phyloP scores from a whole-genome alignment of 2,329 filamentous ascomycete species.

The Gnomoniopsis smithogilvyi region DNA sequence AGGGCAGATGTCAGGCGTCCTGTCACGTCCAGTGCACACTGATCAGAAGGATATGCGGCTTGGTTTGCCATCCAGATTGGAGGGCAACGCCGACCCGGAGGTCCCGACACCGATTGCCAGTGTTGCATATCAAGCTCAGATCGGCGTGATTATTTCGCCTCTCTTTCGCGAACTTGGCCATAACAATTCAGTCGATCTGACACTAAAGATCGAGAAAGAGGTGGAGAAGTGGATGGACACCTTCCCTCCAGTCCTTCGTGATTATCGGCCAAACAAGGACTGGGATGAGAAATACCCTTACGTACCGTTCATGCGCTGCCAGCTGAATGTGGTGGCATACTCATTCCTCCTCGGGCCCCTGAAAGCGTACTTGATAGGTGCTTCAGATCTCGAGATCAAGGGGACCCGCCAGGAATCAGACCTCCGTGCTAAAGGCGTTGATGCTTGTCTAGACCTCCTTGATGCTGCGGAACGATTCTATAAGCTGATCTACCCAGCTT shows the following conservation, averaged over 20 bases:
- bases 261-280: conserved; percentile 20
- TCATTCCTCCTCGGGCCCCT: conserved; percentile 22
- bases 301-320: conserved; percentile 25
- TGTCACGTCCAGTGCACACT: background rate
- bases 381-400: conserved; percentile 18
- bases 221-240: conserved; percentile 17
- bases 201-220: conserved; percentile 16
- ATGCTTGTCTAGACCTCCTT: conserved; percentile 21
- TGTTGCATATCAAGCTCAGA: conserved; percentile 1
- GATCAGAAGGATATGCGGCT: background rate
- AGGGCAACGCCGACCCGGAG: background rate
- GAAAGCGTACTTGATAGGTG: conserved; percentile 22
- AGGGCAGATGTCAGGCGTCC: conserved; percentile 5
- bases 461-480: conserved; percentile 18
- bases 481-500: conserved; percentile 19
- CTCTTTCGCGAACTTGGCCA: background rate
- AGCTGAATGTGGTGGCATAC: conserved; percentile 26
- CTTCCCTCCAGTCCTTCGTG: conserved; percentile 21
- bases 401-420: conserved; percentile 17
- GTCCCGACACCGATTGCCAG: background rate
- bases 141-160: background rate
- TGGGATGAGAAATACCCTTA: conserved; percentile 24
- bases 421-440: conserved; percentile 22
- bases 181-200: background rate
- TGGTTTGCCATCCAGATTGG: background rate